phyloP scores from a whole-genome alignment of 164 flowering plant genomes.

The Nymphaea colorata region DNA sequence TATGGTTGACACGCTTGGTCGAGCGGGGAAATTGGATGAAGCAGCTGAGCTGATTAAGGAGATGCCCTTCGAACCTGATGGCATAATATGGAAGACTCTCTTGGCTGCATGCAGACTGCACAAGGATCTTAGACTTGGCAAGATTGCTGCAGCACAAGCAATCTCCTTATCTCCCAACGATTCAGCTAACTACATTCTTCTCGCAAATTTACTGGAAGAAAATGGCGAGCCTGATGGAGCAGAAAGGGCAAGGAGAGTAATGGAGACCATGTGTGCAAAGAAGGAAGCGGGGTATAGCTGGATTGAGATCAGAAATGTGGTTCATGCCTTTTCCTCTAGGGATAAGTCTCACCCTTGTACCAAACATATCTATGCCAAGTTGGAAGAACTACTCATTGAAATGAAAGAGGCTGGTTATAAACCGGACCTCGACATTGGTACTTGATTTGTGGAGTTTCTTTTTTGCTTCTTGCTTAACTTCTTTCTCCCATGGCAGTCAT shows the following conservation, averaged over 20 bases:
- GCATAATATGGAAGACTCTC: slow-evolving; percentile 14
- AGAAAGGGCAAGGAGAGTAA: slow-evolving; percentile 9
- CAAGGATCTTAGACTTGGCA: slow-evolving; percentile 10
- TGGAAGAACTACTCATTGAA: slow-evolving; percentile 8
- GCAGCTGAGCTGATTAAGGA: slow-evolving; percentile 6
- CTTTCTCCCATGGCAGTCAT: too few species aligned
- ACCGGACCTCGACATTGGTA: neutral
- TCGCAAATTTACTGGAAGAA: slow-evolving; percentile 7
- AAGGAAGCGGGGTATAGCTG: slow-evolving; percentile 15
- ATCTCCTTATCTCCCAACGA: slow-evolving; percentile 10
- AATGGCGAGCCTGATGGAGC: slow-evolving; percentile 8
- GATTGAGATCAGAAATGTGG: slow-evolving; percentile 10
- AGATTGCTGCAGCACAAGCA: slow-evolving; percentile 11
- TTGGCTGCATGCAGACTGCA: slow-evolving; percentile 11
- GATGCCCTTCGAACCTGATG: slow-evolving; percentile 16
- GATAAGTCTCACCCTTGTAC: slow-evolving; percentile 8
- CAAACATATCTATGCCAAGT: slow-evolving; percentile 6
- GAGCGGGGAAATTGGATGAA: slow-evolving; percentile 14
- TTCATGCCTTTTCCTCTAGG: slow-evolving; percentile 11
- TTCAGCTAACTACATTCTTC: slow-evolving; percentile 14
- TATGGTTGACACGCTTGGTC: slow-evolving; percentile 11
- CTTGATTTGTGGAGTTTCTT: neutral
- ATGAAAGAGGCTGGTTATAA: slow-evolving; percentile 14
- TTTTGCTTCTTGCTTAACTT: neutral
- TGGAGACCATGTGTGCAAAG: slow-evolving; percentile 13